phyloP scores from a whole-genome alignment of 495 filamentous ascomycete species.

The Podospora fimiseda region DNA sequence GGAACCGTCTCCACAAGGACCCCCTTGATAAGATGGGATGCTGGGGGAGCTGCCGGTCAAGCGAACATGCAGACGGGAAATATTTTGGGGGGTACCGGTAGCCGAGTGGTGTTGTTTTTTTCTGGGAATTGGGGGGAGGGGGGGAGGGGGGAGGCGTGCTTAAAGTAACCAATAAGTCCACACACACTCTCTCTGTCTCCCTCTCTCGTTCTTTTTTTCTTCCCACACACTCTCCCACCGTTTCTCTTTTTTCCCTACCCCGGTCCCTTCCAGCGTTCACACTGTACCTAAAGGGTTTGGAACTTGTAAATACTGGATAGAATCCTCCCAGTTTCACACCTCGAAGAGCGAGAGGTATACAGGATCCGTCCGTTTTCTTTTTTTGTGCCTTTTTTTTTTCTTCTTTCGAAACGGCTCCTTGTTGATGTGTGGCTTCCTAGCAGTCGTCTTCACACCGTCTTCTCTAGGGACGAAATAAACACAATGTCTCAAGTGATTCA shows the following conservation, averaged over 20 bases:
- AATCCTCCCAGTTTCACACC: too few species aligned
- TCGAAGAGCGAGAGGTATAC: too few species aligned
- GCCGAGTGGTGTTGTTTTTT: constrained; percentile 8
- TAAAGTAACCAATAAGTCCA: constrained; percentile 15
- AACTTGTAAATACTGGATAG: too few species aligned
- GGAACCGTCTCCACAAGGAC: constrained; percentile 32
- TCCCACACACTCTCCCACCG: too few species aligned
- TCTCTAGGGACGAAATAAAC: constrained; percentile 1
- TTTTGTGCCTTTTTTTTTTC: too few species aligned
- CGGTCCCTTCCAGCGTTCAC: too few species aligned
- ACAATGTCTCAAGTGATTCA: constrained; percentile 19
- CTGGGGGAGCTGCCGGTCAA: constrained; percentile 37
- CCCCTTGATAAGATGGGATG: constrained; percentile 34
- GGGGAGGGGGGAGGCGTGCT: not conserved
- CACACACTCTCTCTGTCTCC: not conserved
- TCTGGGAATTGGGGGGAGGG: constrained; percentile 12
- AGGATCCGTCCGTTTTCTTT: too few species aligned
- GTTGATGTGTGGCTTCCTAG: too few species aligned
- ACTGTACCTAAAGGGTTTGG: too few species aligned
- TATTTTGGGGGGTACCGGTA: constrained; percentile 15
- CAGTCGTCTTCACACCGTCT: not conserved
- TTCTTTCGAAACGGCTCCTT: too few species aligned
- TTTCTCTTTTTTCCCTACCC: too few species aligned
- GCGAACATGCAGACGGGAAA: constrained; percentile 39
- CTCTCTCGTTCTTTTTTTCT: constrained; percentile 6